Percentiles rank a stretch among this genome's conserved stretches.
Evolutionary conservation across 805 yeast species (phyloP).

Genomic region (Grigorovia jiainica): DNA sequence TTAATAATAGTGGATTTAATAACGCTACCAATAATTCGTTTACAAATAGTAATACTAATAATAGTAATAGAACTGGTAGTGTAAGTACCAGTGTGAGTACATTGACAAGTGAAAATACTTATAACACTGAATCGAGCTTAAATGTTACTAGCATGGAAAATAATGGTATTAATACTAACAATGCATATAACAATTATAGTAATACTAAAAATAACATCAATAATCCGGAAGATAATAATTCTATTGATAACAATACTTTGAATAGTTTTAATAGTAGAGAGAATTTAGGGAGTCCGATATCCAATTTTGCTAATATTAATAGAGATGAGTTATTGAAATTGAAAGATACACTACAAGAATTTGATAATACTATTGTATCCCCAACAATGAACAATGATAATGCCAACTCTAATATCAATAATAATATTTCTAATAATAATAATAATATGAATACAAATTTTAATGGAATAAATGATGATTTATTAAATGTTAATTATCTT

Average conservation of each 20-base stretch:
- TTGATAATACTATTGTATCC: background rate
- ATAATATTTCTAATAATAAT: too few species aligned
- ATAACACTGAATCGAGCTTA: too few species aligned
- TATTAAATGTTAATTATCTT: background rate
- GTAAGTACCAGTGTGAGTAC: background rate
- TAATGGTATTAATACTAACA: background rate
- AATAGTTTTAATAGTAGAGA: background rate
- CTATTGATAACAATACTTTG: background rate
- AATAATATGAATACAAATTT: too few species aligned
- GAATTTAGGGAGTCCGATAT: background rate
- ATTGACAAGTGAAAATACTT: background rate
- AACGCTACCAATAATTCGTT: too few species aligned
- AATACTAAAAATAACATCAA: background rate
- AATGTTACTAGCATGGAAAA: too few species aligned
- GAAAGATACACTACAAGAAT: slow-evolving; percentile 12
- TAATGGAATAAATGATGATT: too few species aligned
- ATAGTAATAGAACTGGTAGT: background rate
- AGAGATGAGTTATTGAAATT: slow-evolving; percentile 26
- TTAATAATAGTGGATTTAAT: background rate
- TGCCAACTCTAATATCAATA: too few species aligned
- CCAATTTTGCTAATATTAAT: slow-evolving; percentile 28
- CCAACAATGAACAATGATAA: too few species aligned
- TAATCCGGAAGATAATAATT: background rate
- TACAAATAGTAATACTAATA: too few species aligned
- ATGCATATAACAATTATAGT: background rate